Evolutionary conservation across 176 grass and related monocot species (phyloP).

Genomic region (Oryza meyeriana): DNA sequence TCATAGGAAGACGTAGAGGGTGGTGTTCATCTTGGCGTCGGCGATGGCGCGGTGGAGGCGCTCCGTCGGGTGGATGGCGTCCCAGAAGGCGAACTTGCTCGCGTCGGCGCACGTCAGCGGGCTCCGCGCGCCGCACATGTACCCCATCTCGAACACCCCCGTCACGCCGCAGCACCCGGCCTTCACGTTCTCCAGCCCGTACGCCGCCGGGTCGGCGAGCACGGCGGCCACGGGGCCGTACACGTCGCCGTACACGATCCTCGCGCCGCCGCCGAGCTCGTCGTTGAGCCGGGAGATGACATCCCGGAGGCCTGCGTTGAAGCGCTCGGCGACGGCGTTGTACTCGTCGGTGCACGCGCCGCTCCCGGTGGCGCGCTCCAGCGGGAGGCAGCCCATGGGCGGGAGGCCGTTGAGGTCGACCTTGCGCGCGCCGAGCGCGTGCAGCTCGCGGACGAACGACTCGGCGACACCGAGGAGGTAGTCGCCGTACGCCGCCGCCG

Average conservation of each 20-base stretch:
- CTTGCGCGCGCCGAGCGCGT: slow-evolving; percentile 60
- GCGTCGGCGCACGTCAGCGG: slow-evolving; percentile 48
- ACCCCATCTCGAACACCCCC: slow-evolving; percentile 49
- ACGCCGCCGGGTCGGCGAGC: slow-evolving; percentile 29
- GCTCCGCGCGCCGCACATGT: slow-evolving; percentile 37
- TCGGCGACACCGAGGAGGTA: slow-evolving; percentile 32
- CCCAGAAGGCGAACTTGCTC: slow-evolving; percentile 68
- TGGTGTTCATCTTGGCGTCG: slow-evolving; percentile 59
- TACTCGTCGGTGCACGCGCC: slow-evolving; percentile 60
- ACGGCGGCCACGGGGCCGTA: slow-evolving; percentile 35
- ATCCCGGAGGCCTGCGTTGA: slow-evolving; percentile 38
- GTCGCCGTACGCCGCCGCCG: slow-evolving; percentile 37
- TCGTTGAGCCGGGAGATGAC: slow-evolving; percentile 31
- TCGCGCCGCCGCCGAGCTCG: slow-evolving; percentile 26
- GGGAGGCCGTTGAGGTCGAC: slow-evolving; percentile 56
- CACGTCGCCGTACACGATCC: slow-evolving; percentile 35
- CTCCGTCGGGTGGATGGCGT: slow-evolving; percentile 76
- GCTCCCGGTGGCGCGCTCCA: slow-evolving; percentile 40
- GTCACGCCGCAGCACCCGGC: slow-evolving; percentile 62
- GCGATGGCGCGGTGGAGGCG: slow-evolving; percentile 52
- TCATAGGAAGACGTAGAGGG: slow-evolving; percentile 51
- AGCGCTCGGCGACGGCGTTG: slow-evolving; percentile 43
- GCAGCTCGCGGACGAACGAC: slow-evolving; percentile 43
- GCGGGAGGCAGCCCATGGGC: slow-evolving; percentile 75
- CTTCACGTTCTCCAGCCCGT: slow-evolving; percentile 47